phyloP scores from a whole-genome alignment of 371 early-diverging fungal species.

The Dichotomocladium elegans region DNA sequence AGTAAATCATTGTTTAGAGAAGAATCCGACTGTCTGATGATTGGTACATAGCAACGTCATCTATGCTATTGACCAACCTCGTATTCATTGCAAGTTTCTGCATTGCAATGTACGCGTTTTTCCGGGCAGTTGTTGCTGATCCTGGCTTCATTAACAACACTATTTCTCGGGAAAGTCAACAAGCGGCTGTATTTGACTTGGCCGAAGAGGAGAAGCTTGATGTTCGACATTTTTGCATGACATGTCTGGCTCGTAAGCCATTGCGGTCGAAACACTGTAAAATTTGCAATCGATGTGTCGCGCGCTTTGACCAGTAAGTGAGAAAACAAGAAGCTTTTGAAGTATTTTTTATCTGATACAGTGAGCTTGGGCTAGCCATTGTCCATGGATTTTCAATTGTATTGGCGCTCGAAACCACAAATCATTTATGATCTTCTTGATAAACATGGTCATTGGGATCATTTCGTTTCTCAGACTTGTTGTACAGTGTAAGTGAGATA shows the following conservation, averaged over 20 bases:
- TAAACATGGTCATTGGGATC: conserved; percentile 57
- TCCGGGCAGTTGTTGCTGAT: conserved; percentile 66
- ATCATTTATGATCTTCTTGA: conserved; percentile 76
- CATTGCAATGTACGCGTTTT: conserved; percentile 67
- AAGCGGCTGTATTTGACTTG: conserved; percentile 56
- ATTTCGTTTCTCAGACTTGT: conserved; percentile 57
- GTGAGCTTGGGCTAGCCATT: conserved; percentile 61
- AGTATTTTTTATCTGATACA: not conserved
- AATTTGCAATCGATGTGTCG: conserved; percentile 94
- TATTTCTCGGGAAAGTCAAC: conserved; percentile 37
- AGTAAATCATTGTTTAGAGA: too few relatives aligned
- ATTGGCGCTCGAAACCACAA: conserved; percentile 87
- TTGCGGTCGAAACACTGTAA: conserved; percentile 98
- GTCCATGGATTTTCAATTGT: conserved; percentile 94
- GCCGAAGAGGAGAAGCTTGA: conserved; percentile 71
- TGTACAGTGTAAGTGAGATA: conserved; percentile 62
- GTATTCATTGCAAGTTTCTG: conserved; percentile 56
- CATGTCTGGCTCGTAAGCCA: conserved; percentile 82
- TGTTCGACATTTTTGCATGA: conserved; percentile 76
- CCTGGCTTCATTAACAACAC: conserved; percentile 78
- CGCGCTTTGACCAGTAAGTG: conserved; percentile 96
- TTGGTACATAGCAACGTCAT: conserved; percentile 53
- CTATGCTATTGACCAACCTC: conserved; percentile 57
- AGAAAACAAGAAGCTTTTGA: too few relatives aligned
- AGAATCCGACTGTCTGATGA: not conserved